Conservation (phyloP, 352 stramenopile species). For the Globisporangium alternatum region DNA sequence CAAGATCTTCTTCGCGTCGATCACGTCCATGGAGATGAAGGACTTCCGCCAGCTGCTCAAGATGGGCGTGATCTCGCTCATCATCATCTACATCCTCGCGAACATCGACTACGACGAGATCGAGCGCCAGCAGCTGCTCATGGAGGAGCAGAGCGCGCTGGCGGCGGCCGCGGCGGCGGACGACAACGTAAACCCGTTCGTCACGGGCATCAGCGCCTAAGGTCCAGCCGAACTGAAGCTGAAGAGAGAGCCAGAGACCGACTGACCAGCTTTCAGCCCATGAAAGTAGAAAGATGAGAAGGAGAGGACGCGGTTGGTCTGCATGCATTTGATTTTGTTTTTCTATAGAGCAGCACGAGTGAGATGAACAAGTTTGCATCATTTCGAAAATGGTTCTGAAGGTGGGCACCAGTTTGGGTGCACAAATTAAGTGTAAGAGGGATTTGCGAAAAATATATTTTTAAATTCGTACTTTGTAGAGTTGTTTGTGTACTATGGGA, state of each 20-base stretch:
- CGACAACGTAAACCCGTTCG: conserved; percentile 15
- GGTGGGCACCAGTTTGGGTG: no score
- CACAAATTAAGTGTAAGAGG: no score
- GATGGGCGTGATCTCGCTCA: conserved; percentile 77
- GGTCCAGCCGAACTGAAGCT: background rate
- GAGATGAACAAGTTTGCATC: no score
- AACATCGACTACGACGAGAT: conserved; percentile 91
- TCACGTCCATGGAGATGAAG: conserved; percentile 72
- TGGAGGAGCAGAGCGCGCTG: conserved; percentile 47
- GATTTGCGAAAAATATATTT: no score
- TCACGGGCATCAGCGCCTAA: conserved; percentile 19
- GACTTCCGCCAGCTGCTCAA: conserved; percentile 82
- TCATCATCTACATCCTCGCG: conserved; percentile 84
- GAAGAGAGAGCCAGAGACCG: background rate
- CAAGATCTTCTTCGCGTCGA: conserved; percentile 83
- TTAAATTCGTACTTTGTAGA: no score
- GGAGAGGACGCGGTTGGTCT: background rate
- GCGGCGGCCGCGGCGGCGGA: conserved; percentile 20
- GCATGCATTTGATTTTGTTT: conserved; percentile 2
- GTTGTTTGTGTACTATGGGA: no score
- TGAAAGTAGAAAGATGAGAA: background rate
- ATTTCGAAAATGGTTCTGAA: no score
- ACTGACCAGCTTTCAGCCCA: no score
- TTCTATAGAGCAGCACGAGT: background rate
- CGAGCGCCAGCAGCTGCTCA: conserved; percentile 81